A percentile compares a stretch with the other conserved stretches of the same genome.
phyloP scores from a whole-genome alignment of 371 early-diverging fungal species.

The Nematocida major region DNA sequence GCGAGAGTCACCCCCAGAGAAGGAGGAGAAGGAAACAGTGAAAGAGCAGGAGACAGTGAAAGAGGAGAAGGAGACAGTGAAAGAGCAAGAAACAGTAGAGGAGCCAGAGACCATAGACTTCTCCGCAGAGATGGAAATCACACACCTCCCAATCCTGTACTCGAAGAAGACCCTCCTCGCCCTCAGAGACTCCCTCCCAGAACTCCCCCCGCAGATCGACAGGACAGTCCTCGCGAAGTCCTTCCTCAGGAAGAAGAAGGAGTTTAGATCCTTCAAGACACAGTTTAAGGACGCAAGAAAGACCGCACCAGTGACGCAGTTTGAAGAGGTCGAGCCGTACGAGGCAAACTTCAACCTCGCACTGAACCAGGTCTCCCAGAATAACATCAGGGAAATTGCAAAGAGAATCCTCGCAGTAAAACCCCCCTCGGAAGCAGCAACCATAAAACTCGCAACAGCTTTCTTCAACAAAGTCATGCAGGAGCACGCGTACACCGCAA shows the following conservation, averaged over 20 bases:
- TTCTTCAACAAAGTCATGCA: conserved; percentile 32
- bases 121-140: not conserved
- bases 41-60: not conserved
- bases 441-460: not conserved
- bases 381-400: conserved; percentile 29
- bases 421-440: conserved; percentile 12
- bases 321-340: conserved; percentile 18
- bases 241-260: conserved; percentile 29
- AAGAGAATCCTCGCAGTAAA: conserved; percentile 24
- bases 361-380: conserved; percentile 34
- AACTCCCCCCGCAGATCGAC: not conserved
- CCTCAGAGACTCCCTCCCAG: not conserved
- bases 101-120: not conserved
- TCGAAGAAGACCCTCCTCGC: not conserved
- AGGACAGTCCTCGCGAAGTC: not conserved
- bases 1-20: not conserved
- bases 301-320: conserved; percentile 1
- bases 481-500: conserved; percentile 31
- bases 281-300: not conserved
- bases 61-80: not conserved
- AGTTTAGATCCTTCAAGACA: conserved; percentile 19
- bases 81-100: not conserved
- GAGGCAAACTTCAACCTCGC: conserved; percentile 32
- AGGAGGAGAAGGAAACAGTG: not conserved
- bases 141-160: conserved; percentile 20